Percentiles rank a stretch among this genome's conserved stretches.
These are phyloP conservation scores for Iberis pinnata DNA, from an alignment of 345 rosid genomes.

Conservation along the genomic window DNA sequence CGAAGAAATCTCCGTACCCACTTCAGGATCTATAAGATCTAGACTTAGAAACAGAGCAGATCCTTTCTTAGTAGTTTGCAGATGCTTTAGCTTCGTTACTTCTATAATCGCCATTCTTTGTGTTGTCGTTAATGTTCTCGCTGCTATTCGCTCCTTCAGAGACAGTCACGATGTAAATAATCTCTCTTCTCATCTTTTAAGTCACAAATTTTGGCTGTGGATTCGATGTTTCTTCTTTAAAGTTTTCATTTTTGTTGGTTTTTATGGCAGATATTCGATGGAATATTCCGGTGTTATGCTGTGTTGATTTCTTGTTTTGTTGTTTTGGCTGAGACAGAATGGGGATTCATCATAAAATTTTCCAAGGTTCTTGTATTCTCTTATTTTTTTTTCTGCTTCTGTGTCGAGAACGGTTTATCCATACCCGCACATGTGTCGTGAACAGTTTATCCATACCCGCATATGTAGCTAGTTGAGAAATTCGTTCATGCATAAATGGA, in stretches of 20 bases:
- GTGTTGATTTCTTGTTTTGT: constrained; percentile 62
- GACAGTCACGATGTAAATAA: constrained; percentile 60
- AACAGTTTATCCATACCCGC: no score
- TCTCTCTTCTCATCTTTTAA: neutral
- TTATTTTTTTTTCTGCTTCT: neutral
- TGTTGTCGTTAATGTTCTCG: constrained; percentile 71
- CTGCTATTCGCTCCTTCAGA: constrained; percentile 71
- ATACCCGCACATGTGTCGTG: no score
- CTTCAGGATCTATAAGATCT: constrained; percentile 14
- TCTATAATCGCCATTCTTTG: constrained; percentile 67
- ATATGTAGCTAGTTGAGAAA: no score
- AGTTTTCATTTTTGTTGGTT: constrained; percentile 2
- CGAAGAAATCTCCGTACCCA: constrained; percentile 17
- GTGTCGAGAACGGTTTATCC: no score
- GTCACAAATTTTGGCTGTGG: neutral
- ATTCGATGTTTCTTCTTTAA: constrained; percentile 11
- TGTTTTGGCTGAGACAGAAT: constrained; percentile 82
- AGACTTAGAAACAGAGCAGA: constrained; percentile 40
- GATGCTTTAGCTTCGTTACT: constrained; percentile 67
- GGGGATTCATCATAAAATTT: constrained; percentile 64
- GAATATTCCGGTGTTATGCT: constrained; percentile 87
- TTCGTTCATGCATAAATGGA: no score
- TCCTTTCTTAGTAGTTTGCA: constrained; percentile 61
- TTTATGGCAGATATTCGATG: constrained; percentile 83
- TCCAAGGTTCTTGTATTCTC: constrained; percentile 50